These are phyloP conservation scores for Pseudonectria buxi DNA, from an alignment of 2,329 filamentous ascomycete species.

Conservation along the genomic window DNA sequence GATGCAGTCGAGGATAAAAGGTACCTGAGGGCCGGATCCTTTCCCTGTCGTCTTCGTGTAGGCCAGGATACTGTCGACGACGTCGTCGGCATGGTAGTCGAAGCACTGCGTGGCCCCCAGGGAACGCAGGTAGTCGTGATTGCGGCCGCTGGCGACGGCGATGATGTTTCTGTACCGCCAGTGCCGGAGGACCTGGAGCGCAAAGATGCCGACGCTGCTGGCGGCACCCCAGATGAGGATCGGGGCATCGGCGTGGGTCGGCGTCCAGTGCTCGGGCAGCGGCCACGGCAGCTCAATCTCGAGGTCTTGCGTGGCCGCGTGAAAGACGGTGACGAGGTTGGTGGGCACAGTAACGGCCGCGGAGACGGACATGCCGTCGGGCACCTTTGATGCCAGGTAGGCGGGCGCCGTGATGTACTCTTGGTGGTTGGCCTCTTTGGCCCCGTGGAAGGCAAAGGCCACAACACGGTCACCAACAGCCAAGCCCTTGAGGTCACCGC, in stretches of 20 bases:
- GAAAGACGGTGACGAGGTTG: constrained; percentile 54
- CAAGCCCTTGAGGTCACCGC: constrained; percentile 33
- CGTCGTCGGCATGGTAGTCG: constrained; percentile 36
- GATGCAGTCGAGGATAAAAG: constrained; percentile 50
- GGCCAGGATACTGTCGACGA: constrained; percentile 29
- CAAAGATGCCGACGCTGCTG: constrained; percentile 45
- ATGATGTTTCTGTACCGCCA: constrained; percentile 48
- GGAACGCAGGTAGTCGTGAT: constrained; percentile 36
- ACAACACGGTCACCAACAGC: constrained; percentile 49
- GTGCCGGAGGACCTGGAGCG: constrained; percentile 42
- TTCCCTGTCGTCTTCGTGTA: constrained; percentile 1
- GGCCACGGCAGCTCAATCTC: constrained; percentile 51
- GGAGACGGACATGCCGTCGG: constrained; percentile 32
- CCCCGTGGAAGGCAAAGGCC: constrained; percentile 43
- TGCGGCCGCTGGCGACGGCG: constrained; percentile 38
- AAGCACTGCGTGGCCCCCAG: constrained; percentile 41
- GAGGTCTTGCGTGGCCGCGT: constrained; percentile 44
- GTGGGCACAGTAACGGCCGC: constrained; percentile 48
- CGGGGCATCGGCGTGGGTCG: constrained; percentile 27
- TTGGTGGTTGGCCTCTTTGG: constrained; percentile 47
- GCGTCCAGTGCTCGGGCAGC: constrained; percentile 35
- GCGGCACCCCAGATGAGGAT: constrained; percentile 47
- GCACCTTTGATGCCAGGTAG: constrained; percentile 41
- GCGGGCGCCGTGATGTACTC: constrained; percentile 46
- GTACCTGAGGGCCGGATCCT: constrained; percentile 24